Evolutionary conservation across 768 basidiomycete genomes (phyloP).

Genomic region (Trametes meyenii): DNA sequence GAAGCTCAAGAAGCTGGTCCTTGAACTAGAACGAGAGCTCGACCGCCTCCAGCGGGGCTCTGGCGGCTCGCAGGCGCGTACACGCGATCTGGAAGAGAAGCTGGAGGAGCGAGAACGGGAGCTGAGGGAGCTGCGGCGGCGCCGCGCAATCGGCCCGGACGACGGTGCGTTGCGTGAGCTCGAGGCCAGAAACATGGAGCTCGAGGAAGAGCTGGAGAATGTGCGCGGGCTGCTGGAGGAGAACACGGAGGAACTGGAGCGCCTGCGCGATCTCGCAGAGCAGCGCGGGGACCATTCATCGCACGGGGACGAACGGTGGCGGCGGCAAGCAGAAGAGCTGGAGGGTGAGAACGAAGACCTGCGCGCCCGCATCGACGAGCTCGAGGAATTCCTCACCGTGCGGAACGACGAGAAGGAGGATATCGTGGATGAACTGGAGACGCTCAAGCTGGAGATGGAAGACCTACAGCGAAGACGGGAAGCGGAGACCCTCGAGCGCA

Average conservation of each 20-base stretch:
- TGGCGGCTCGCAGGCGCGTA: conserved; percentile 48
- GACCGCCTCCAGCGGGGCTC: conserved; percentile 63
- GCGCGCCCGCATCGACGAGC: conserved; percentile 56
- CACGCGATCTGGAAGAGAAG: conserved; percentile 77
- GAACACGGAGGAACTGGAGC: conserved; percentile 81
- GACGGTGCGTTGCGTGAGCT: conserved; percentile 57
- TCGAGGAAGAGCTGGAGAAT: conserved; percentile 75
- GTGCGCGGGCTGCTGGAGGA: conserved; percentile 73
- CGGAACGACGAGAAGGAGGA: conserved; percentile 76
- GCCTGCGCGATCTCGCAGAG: conserved; percentile 70
- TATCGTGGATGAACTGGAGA: conserved; percentile 64
- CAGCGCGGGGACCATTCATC: conserved; percentile 45
- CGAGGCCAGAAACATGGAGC: conserved; percentile 64
- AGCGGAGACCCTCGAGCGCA: conserved; percentile 67
- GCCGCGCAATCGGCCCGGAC: conserved; percentile 41
- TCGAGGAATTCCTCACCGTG: conserved; percentile 54
- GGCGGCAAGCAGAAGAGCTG: conserved; percentile 56
- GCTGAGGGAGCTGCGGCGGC: conserved; percentile 63
- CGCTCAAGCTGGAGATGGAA: conserved; percentile 67
- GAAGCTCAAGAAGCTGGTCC: conserved; percentile 85
- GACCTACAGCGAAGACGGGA: conserved; percentile 62
- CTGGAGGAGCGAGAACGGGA: conserved; percentile 76
- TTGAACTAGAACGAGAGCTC: conserved; percentile 81
- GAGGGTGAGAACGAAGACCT: conserved; percentile 68
- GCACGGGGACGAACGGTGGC: conserved; percentile 45